A percentile compares a stretch with the other conserved stretches of the same genome.
These are phyloP conservation scores for Colletotrichum echinochloae DNA, from an alignment of 2,329 filamentous ascomycete species.

Conservation along the genomic window DNA sequence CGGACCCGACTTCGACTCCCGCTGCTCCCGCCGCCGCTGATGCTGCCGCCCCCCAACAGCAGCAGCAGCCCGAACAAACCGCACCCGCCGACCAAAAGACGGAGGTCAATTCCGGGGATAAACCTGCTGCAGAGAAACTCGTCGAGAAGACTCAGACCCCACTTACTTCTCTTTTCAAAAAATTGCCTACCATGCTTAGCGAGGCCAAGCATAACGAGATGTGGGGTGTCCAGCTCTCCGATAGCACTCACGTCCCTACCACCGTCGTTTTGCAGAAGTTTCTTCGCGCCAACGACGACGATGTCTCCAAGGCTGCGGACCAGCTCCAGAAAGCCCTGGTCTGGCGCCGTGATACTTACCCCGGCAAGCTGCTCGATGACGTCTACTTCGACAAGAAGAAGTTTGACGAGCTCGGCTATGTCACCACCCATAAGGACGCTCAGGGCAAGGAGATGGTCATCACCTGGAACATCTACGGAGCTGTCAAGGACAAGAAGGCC, in stretches of 20 bases:
- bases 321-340: conserved; percentile 84
- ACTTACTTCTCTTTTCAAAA: conserved; percentile 68
- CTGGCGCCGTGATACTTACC: conserved; percentile 85
- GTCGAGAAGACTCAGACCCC: conserved; percentile 48
- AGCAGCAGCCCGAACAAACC: conserved; percentile 26
- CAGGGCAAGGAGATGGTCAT: conserved; percentile 72
- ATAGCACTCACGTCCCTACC: conserved; percentile 74
- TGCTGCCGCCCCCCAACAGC: conserved; percentile 43
- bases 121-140: conserved; percentile 33
- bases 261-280: conserved; percentile 93
- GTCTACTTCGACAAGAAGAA: conserved; percentile 75
- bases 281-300: conserved; percentile 87
- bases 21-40: conserved; percentile 32
- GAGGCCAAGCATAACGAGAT: conserved; percentile 78
- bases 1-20: conserved; percentile 34
- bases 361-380: conserved; percentile 72
- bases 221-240: conserved; percentile 81
- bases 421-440: conserved; percentile 75
- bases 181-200: conserved; percentile 68
- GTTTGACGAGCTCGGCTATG: conserved; percentile 83
- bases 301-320: conserved; percentile 77
- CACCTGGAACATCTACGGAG: conserved; percentile 94
- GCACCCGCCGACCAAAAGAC: conserved; percentile 47
- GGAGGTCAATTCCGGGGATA: conserved; percentile 45
- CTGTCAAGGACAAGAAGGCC: conserved; percentile 82